Evolutionary conservation across 441 rosid species (phyloP).

Genomic region (Erodium chrysanthum): DNA sequence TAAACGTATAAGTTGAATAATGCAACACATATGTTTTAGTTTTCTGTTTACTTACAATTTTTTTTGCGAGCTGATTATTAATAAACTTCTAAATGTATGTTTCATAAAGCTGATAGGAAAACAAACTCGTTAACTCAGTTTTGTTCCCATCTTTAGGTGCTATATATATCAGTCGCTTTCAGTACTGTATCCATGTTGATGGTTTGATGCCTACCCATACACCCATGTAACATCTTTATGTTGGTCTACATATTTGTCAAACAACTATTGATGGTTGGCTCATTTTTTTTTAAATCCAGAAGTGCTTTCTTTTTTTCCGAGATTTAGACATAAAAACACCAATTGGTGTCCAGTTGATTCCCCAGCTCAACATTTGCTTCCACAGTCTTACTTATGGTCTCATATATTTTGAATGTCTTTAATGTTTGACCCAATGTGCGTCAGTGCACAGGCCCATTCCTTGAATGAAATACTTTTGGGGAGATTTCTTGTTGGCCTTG

Average conservation of each 20-base stretch:
- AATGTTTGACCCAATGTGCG: slow-evolving; percentile 10
- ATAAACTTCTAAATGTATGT: background rate
- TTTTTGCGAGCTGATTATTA: background rate
- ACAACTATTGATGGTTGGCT: slow-evolving; percentile 12
- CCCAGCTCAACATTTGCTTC: background rate
- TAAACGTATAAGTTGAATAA: background rate
- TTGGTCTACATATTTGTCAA: background rate
- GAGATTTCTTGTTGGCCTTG: slow-evolving; percentile 74
- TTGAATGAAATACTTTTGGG: slow-evolving; percentile 61
- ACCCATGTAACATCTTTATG: background rate
- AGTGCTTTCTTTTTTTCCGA: background rate
- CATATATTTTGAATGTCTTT: background rate
- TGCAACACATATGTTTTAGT: background rate
- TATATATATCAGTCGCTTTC: background rate
- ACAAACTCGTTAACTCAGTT: background rate
- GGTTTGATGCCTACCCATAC: background rate
- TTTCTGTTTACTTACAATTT: background rate
- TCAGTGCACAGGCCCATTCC: slow-evolving; percentile 74
- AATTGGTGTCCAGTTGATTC: background rate
- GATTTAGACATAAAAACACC: background rate
- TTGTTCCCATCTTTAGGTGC: background rate
- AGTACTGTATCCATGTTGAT: background rate
- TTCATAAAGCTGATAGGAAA: background rate
- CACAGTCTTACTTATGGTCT: background rate
- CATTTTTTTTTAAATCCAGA: slow-evolving; percentile 5